phyloP scores from a whole-genome alignment of 192 early-diverging fungal species.

The Pilobolus umbonatus region DNA sequence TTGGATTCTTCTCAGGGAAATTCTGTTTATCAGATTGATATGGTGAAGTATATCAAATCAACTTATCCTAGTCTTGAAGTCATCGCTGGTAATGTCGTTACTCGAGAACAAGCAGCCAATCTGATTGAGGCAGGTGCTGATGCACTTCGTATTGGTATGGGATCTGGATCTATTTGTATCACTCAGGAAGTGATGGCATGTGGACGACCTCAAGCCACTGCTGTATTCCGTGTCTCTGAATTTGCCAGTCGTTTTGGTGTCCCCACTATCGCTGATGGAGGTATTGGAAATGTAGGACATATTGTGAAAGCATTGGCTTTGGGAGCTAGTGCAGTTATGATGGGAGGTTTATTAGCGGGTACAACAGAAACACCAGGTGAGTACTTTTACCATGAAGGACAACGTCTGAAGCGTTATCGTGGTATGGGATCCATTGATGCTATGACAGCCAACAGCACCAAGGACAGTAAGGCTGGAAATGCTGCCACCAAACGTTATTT shows the following conservation, averaged over 20 bases:
- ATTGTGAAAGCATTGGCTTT: slow-evolving; percentile 93
- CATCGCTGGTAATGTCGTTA: slow-evolving; percentile 97
- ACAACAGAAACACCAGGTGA: slow-evolving; percentile 95
- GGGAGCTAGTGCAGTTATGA: slow-evolving; percentile 98
- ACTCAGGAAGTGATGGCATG: slow-evolving; percentile 99
- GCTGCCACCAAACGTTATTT: slow-evolving; percentile 90
- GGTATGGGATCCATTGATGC: slow-evolving; percentile 99
- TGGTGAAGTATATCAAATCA: slow-evolving; percentile 90
- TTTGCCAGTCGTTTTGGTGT: slow-evolving; percentile 91
- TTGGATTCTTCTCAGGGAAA: slow-evolving; percentile 97
- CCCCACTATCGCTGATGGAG: slow-evolving; percentile 95
- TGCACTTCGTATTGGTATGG: slow-evolving; percentile 95
- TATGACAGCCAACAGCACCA: slow-evolving; percentile 69
- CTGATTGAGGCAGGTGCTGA: slow-evolving; percentile 94
- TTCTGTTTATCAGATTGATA: slow-evolving; percentile 89
- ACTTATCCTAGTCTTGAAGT: slow-evolving; percentile 81
- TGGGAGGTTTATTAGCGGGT: slow-evolving; percentile 95
- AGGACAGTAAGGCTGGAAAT: slow-evolving; percentile 54
- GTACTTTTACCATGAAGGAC: slow-evolving; percentile 97
- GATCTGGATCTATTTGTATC: slow-evolving; percentile 96
- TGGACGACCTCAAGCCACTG: slow-evolving; percentile 96
- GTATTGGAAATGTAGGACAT: slow-evolving; percentile 95
- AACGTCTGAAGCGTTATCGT: slow-evolving; percentile 97
- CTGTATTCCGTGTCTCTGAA: slow-evolving; percentile 93
- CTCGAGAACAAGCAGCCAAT: slow-evolving; percentile 87